Conservation (phyloP, 2,329 filamentous ascomycete species). For the Aspergillus fischeri region DNA sequence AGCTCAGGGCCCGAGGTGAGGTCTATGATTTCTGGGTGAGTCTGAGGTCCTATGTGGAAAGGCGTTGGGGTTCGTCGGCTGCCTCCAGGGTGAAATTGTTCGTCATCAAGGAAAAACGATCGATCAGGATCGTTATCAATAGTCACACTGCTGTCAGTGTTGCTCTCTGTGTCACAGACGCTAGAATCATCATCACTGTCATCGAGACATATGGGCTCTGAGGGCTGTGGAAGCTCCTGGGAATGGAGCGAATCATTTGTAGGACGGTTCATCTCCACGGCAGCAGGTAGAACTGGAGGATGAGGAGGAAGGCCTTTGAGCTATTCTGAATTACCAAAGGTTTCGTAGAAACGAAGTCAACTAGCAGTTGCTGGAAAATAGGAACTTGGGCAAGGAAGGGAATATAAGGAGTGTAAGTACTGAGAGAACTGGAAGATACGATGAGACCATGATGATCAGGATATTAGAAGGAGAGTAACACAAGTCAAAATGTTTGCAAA, state of each 20-base stretch:
- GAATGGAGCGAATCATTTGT: not conserved
- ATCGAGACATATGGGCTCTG: not conserved
- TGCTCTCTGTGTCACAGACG: not conserved
- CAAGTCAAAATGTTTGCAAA: not conserved
- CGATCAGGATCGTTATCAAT: constrained; percentile 13
- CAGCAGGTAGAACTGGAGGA: not conserved
- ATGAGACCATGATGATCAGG: too few relatives aligned
- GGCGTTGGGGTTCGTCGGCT: not conserved
- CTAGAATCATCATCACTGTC: not conserved
- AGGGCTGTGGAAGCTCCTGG: not conserved
- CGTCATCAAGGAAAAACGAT: constrained; percentile 4
- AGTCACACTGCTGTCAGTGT: constrained; percentile 7
- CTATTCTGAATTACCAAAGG: not conserved
- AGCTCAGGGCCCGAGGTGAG: constrained; percentile 2
- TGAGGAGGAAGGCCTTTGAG: not conserved
- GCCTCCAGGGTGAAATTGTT: not conserved
- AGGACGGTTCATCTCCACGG: not conserved
- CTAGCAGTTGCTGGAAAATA: not conserved
- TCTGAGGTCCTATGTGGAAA: not conserved
- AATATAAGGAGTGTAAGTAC: not conserved
- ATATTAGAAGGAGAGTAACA: not conserved
- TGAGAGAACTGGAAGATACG: not conserved
- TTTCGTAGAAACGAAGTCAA: not conserved
- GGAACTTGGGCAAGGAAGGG: not conserved
- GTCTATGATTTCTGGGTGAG: constrained; percentile 7